Conservation (phyloP, 768 basidiomycete species). For the Coprinopsis marcescibilis region DNA sequence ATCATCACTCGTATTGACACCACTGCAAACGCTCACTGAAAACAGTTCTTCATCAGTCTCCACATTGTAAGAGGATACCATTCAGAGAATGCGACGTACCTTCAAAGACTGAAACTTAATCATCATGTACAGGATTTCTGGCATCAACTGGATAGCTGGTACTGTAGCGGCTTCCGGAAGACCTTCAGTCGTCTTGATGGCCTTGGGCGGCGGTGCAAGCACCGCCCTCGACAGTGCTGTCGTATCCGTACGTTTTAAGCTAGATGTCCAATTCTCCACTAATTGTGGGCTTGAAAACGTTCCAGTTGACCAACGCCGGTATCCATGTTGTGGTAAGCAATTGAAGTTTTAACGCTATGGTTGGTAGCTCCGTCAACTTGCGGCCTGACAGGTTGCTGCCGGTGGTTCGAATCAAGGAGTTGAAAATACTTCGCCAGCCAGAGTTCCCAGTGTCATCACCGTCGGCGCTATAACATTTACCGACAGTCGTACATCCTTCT, state of each 20-base stretch:
- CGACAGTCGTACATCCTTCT: constrained; percentile 24
- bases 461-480: constrained; percentile 26
- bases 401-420: constrained; percentile 25
- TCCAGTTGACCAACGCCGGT: constrained; percentile 20
- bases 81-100: background rate
- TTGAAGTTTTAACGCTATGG: background rate
- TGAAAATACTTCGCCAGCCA: constrained; percentile 22
- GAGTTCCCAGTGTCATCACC: constrained; percentile 24
- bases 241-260: background rate
- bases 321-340: constrained; percentile 24
- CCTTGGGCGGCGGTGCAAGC: constrained; percentile 22
- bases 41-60: constrained; percentile 9
- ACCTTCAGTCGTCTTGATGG: constrained; percentile 25
- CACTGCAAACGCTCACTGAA: background rate
- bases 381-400: constrained; percentile 15
- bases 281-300: background rate
- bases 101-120: background rate
- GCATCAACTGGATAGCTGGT: constrained; percentile 21
- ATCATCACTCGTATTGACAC: background rate
- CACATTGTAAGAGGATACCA: constrained; percentile 1
- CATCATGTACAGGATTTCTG: constrained; percentile 14
- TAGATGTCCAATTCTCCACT: background rate
- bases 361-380: background rate
- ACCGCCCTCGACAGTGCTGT: constrained; percentile 26
- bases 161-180: constrained; percentile 12